Evolutionary conservation across 2,329 filamentous ascomycete genomes (phyloP).

Genomic region (Cordyceps fumosorosea): DNA sequence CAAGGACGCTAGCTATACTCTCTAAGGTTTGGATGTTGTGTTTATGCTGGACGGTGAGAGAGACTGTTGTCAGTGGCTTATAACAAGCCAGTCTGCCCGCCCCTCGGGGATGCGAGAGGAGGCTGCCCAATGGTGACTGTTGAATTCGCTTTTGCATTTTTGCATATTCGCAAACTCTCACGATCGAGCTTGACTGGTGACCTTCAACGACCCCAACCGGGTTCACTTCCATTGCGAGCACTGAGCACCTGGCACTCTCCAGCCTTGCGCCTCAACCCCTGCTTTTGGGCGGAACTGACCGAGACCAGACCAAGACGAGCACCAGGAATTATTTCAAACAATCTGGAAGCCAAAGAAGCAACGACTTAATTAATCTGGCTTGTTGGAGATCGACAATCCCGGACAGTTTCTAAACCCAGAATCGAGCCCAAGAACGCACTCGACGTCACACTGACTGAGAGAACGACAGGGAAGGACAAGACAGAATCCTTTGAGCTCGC

Average conservation of each 20-base stretch:
- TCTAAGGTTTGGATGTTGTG: not conserved
- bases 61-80: not conserved
- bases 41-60: not conserved
- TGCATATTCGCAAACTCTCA: too few relatives aligned
- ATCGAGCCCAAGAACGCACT: not conserved
- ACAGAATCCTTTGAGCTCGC: not conserved
- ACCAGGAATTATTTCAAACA: not conserved
- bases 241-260: not conserved
- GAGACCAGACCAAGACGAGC: not conserved
- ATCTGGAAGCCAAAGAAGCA: not conserved
- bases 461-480: not conserved
- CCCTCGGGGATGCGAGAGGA: not conserved
- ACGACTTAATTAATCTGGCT: conserved; percentile 1
- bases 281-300: not conserved
- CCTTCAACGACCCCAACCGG: too few relatives aligned
- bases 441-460: not conserved
- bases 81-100: not conserved
- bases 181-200: too few relatives aligned
- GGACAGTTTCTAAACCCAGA: not conserved
- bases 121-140: too few relatives aligned
- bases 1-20: not conserved
- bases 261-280: not conserved
- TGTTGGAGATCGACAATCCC: conserved; percentile 2
- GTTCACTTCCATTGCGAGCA: not conserved
- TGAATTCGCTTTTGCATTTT: too few relatives aligned